Evolutionary conservation across 345 rosid genomes (phyloP), one percentile per base, ranked within the genome.

Genomic region (Psidium guajava): DNA sequence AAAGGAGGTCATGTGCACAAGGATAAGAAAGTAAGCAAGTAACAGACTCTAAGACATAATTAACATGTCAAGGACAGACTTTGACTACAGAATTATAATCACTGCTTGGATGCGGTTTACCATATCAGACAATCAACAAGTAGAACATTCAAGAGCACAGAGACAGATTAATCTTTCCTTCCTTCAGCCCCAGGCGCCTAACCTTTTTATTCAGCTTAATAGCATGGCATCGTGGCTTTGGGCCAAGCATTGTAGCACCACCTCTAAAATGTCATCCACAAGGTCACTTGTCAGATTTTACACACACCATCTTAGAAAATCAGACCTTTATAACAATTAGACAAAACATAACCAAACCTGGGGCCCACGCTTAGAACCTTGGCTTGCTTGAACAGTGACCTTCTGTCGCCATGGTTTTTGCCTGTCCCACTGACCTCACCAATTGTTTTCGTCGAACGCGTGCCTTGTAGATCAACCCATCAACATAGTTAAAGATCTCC

Each of bases 191-290:
- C 83, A 94, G 89, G 28, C 97, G 92, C 85, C 98, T 92, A 88
- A 95, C 95, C 87, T 94, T 92, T 91, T 97, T 97, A 86, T 97
- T 95, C 86, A 93, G 75, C 93, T 95, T 95, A 83, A 97, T 85
- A 47, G 95, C 98, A 91, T 97, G 98, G 90, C 97, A 95, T 87
- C 96, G 90, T 40, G 98, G 98, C 91, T 92, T 92, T 82, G 98
- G 99, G 49, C 98, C 98, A 89, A 93, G 98, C 99, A 94, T 94
- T 7, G 84, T 85, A 87, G 93, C 93, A 89, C 99, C 98, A 84
- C 95, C 96, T 86, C 97, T 93, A 84, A 97, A 97, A 98, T 95
- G 93, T 90, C 86, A 87, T 55, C 22, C 61, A 85, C 84, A 92
- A 93, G 93, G 83, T 84, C 32, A 1, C 47, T 56, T 61, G 81